Conservation (phyloP, 805 yeast genomes). For the Maudiozyma turicensis region DNA sequence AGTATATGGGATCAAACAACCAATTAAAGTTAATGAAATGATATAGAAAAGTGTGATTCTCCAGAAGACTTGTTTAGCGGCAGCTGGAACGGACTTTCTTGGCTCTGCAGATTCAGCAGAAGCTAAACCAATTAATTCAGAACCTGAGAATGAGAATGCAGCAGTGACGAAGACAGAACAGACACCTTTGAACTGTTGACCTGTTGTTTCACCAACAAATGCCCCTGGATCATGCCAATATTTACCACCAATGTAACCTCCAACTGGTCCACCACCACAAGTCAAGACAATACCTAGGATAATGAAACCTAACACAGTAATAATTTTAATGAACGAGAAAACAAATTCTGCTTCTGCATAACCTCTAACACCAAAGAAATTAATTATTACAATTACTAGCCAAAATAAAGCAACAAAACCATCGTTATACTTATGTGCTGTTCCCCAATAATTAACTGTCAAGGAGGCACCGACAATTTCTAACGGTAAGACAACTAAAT, state of each 20-base stretch:
- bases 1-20: constrained; percentile 38
- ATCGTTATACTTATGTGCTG: constrained; percentile 37
- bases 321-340: constrained; percentile 37
- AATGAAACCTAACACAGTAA: constrained; percentile 40
- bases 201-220: constrained; percentile 37
- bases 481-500: constrained; percentile 42
- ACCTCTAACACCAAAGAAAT: constrained; percentile 45
- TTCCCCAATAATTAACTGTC: constrained; percentile 43
- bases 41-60: constrained; percentile 41
- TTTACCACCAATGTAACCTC: constrained; percentile 39
- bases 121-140: constrained; percentile 44
- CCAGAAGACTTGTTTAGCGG: constrained; percentile 49
- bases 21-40: constrained; percentile 36
- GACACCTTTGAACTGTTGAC: constrained; percentile 46
- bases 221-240: constrained; percentile 52
- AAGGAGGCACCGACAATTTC: constrained; percentile 47
- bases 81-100: constrained; percentile 39
- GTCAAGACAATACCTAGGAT: constrained; percentile 38
- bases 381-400: constrained; percentile 38
- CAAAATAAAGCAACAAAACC: constrained; percentile 43
- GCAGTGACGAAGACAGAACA: constrained; percentile 68
- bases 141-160: constrained; percentile 50
- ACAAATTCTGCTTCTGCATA: constrained; percentile 48
- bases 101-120: constrained; percentile 42
- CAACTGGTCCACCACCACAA: constrained; percentile 46